Base-by-base conservation (phyloP, 2,329 filamentous ascomycete species). In the Xylariales sp. region DNA sequence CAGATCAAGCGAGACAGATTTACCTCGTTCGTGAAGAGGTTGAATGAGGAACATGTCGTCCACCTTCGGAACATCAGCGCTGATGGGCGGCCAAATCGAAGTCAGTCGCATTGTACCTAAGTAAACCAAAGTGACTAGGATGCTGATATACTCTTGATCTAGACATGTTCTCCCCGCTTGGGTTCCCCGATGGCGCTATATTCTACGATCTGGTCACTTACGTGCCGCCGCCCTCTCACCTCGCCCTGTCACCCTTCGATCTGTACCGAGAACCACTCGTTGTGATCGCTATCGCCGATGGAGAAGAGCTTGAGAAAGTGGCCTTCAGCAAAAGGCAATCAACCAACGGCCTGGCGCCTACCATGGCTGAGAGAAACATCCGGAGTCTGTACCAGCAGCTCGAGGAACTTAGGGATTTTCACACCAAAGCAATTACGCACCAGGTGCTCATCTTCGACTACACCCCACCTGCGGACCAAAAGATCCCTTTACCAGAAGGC, bases 151-250 rank as follows among this genome's bases (percentile, higher is more conserved):
- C n/a, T 37, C 14, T n/a, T 30, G 39, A 46, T 38, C 43, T 60
- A 95, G 89, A 88, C 63, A 90, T 93, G 82, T 96, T 97, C 65
- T 95, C 88, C 41, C 91, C 91, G 28, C 69, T 93, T 53, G 87
- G 85, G 12, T 95, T 93, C 61, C 89, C 88, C 10, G 78, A 82
- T 50, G 91, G 91, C 43, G 81, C 83, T 54, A 84, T 97, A 44
- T 75, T 96, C 52, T 96, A 93, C 72, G 85, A 95, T 59, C 76
- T 96, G 45, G 82, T 85, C 41, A 88, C 86, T 43, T 83, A 88
- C 53, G 71, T 85, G 39, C 85, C 88, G 17, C 81, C 86, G n/a
- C 74, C 81, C 21, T 88, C 87, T 21, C 88, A 95, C 56, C 70
- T 88, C 29, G 76, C 87, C 15, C 67, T 95, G 28, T 85, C 85